Percentiles rank a stretch among this genome's conserved stretches.
phyloP scores from a whole-genome alignment of 169 alveolate genomes.

The Cystoisospora suis region DNA sequence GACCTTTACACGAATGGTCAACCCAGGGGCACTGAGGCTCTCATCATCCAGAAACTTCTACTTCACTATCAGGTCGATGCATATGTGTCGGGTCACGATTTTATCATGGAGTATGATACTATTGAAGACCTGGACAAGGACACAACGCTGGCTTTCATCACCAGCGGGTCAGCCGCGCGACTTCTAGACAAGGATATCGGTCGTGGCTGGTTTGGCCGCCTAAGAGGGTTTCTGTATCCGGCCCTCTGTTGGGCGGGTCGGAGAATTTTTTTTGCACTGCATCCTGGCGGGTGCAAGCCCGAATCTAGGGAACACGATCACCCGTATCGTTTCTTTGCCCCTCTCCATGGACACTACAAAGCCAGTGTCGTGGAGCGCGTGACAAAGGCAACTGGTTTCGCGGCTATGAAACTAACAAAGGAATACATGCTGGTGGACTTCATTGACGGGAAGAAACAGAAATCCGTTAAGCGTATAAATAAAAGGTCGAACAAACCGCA shows the following conservation, averaged over 20 bases:
- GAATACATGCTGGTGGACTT: conserved; percentile 54
- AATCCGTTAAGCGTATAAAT: not conserved
- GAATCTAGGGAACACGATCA: conserved; percentile 28
- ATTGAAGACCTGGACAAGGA: conserved; percentile 41
- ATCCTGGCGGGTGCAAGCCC: conserved; percentile 61
- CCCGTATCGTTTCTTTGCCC: conserved; percentile 53
- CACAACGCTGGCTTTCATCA: conserved; percentile 48
- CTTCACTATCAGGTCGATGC: conserved; percentile 49
- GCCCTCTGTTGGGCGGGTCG: conserved; percentile 48
- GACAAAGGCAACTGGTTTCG: conserved; percentile 41
- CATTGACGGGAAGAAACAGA: conserved; percentile 23
- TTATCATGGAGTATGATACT: conserved; percentile 38
- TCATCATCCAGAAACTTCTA: conserved; percentile 11
- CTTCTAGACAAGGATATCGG: conserved; percentile 27
- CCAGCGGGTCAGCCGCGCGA: conserved; percentile 48
- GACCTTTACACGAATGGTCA: conserved; percentile 41
- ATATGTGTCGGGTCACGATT: conserved; percentile 42
- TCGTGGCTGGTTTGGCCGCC: conserved; percentile 50
- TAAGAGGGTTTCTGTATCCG: conserved; percentile 41
- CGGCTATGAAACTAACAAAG: conserved; percentile 23
- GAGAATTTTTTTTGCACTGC: conserved; percentile 22
- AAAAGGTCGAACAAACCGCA: conserved; percentile 17
- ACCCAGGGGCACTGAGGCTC: conserved; percentile 48
- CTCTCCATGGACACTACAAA: conserved; percentile 9
- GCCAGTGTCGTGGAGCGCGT: conserved; percentile 38